A percentile compares a stretch with the other conserved stretches of the same genome.
These are phyloP conservation scores for Vitis hybrid DNA, from an alignment of 177 flowering plant genomes.

Conservation along the genomic window DNA sequence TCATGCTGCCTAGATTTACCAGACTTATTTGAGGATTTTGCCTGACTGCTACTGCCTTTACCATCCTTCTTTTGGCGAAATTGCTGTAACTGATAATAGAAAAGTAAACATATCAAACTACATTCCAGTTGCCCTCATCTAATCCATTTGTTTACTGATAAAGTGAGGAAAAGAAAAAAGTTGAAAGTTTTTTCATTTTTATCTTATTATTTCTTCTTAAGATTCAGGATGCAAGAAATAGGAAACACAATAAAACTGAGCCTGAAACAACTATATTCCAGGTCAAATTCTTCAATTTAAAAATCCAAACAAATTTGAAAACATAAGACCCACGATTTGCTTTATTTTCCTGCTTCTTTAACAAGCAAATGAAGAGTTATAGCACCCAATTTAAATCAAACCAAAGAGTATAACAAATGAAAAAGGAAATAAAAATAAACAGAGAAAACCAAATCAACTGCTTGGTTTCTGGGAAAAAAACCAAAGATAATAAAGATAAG, in stretches of 20 bases:
- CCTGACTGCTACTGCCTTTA: constrained; percentile 56
- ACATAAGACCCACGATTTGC: background rate
- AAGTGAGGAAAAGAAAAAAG: too few species aligned
- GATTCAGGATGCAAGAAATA: background rate
- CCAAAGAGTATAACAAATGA: too few species aligned
- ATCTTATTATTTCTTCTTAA: too few species aligned
- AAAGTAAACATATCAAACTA: background rate
- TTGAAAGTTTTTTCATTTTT: too few species aligned
- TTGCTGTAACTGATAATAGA: constrained; percentile 70
- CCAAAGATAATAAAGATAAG: too few species aligned
- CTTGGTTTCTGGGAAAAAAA: too few species aligned
- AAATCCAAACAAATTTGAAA: background rate
- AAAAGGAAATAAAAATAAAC: background rate
- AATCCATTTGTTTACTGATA: too few species aligned
- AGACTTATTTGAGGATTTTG: constrained; percentile 52
- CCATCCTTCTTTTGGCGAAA: constrained; percentile 79
- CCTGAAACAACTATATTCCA: background rate
- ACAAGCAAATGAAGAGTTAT: background rate
- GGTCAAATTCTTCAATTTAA: background rate
- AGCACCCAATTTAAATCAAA: background rate
- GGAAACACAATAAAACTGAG: background rate
- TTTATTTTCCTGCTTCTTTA: background rate
- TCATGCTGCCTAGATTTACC: constrained; percentile 45
- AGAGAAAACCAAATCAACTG: background rate
- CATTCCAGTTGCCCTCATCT: background rate